Conservation (phyloP, 176 grass and related monocot species). For the Microstegium vimineum region DNA sequence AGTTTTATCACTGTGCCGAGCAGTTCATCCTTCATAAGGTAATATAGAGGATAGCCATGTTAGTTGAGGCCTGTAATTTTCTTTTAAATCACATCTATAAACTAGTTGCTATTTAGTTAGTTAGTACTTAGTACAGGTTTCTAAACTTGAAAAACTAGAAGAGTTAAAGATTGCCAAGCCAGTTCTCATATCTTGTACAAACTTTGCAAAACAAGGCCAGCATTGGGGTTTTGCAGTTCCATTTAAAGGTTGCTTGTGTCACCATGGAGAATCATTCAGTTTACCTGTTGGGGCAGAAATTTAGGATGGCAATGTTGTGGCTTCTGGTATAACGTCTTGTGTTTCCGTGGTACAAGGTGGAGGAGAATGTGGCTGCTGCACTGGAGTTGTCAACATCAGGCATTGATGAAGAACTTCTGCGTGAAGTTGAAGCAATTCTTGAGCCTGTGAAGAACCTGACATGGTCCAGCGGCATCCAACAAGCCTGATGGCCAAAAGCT, state of each 20-base stretch:
- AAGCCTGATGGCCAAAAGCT: constrained; percentile 27
- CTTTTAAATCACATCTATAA: neutral
- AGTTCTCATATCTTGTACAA: neutral
- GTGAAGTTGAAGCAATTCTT: constrained; percentile 69
- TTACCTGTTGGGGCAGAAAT: neutral
- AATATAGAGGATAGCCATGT: neutral
- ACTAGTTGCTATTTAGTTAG: neutral
- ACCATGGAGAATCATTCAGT: neutral
- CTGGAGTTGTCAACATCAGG: constrained; percentile 55
- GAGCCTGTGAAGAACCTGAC: constrained; percentile 80
- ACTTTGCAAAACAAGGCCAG: neutral
- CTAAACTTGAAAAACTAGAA: neutral
- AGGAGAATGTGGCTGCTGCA: constrained; percentile 74
- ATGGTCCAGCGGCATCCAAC: constrained; percentile 78
- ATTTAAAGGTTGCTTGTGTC: neutral
- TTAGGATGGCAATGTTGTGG: neutral
- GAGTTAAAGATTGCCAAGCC: neutral
- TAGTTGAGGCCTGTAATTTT: neutral
- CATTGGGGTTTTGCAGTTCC: neutral
- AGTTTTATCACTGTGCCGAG: neutral
- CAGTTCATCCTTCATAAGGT: neutral
- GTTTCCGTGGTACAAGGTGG: constrained; percentile 51
- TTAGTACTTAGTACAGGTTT: neutral
- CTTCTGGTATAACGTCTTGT: neutral
- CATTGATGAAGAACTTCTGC: constrained; percentile 71